Percentiles rank a stretch among this genome's conserved stretches.
These are phyloP conservation scores for Aechmea fasciata DNA, from an alignment of 176 grass and related monocot species.

Conservation along the genomic window DNA sequence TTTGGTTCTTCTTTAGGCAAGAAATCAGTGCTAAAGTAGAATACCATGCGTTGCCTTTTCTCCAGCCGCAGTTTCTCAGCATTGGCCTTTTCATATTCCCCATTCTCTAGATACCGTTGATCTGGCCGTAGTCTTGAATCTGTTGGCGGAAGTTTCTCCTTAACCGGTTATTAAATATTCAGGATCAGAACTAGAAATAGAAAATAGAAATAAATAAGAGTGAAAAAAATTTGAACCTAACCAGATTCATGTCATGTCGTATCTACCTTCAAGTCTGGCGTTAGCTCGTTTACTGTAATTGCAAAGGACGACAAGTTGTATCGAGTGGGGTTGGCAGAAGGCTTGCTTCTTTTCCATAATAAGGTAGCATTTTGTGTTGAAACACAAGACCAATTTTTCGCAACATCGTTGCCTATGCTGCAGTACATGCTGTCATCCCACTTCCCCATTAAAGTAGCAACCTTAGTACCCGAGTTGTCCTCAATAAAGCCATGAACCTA, in stretches of 20 bases:
- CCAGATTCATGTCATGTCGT: constrained; percentile 7
- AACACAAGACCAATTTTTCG: not conserved
- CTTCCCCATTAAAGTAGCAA: constrained; percentile 22
- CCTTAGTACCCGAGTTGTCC: constrained; percentile 10
- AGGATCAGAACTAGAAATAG: constrained; percentile 16
- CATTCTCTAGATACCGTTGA: constrained; percentile 69
- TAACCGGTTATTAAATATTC: constrained; percentile 22
- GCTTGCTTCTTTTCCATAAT: constrained; percentile 76
- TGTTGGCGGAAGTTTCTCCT: constrained; percentile 86
- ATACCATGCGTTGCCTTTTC: constrained; percentile 76
- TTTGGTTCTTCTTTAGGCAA: constrained; percentile 5
- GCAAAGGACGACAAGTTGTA: constrained; percentile 92
- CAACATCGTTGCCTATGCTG: not conserved
- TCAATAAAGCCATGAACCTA: constrained; percentile 42
- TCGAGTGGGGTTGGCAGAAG: constrained; percentile 59
- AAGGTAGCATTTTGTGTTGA: constrained; percentile 29
- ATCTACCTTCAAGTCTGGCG: constrained; percentile 53
- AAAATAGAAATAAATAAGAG: constrained; percentile 12
- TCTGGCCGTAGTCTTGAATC: constrained; percentile 92
- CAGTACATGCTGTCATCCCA: constrained; percentile 14
- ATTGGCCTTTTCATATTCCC: constrained; percentile 85
- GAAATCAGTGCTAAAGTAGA: not conserved
- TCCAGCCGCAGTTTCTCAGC: constrained; percentile 73
- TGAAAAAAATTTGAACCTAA: constrained; percentile 13
- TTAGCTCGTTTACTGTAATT: constrained; percentile 77